Evolutionary conservation across 2,329 filamentous ascomycete genomes (phyloP), one percentile per base, ranked within the genome.

Genomic region (Penicillium janthinellum): DNA sequence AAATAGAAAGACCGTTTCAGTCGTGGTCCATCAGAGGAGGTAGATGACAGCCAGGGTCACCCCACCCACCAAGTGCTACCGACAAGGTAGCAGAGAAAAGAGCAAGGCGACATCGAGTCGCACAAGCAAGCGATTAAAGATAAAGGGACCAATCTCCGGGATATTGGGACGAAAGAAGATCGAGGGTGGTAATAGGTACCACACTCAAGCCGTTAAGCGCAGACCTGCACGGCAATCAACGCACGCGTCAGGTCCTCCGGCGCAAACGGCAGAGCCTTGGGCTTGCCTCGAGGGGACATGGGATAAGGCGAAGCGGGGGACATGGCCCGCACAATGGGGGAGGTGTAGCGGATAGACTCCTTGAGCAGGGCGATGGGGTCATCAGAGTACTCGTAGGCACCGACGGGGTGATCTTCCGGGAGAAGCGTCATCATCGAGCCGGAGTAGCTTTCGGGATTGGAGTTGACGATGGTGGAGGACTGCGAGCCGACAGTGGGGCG

Each of bases 201-300:
- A 25, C 4, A 25, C 25, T 25, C 25, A 47, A 37, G 51, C 39
- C 38, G n/a, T 62, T 60, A 70, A 38, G 61, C 64, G 64, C 68
- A 73, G 56, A 76, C 67, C 60, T 72, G 71, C 53, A 77, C 70
- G 54, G 74, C 72, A 65, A 68, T 71, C 71, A 77, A 70, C 60
- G 75, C 75, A 56, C 72, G 71, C 31, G 69, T 64, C 64, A 77
- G 66, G 62, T 77, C 72, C 6, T 77, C 71, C 8, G 75, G 72
- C 15, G 70, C 59, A 52, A 77, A 75, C 3, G 74, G 72, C 50
- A 71, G 63, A 8, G 66, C 64, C 45, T 66, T 70, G 5, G 65
- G 67, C 48, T 66, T 70, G 8, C 67, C 68, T 39, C 70, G 70
- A 44, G 65, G 59, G 8, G 70, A 64, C 47, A 69, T 57, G 15